Evolutionary conservation across 257 asterid genomes (phyloP).

Genomic region (Solanum pennellii): DNA sequence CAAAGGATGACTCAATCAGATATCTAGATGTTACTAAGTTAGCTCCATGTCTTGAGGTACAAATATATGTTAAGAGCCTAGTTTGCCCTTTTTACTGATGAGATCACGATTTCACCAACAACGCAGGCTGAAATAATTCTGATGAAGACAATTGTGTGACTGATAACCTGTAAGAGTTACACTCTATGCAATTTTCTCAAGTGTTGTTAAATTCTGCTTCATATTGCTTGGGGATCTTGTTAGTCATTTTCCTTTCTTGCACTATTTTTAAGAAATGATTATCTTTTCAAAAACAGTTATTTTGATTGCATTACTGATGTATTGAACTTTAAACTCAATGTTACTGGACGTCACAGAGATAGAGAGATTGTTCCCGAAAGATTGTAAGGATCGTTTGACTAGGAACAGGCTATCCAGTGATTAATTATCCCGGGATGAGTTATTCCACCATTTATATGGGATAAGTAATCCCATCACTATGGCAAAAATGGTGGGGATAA

Average conservation of each 20-base stretch:
- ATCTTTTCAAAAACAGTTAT: not conserved
- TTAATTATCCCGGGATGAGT: not conserved
- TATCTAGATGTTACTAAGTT: not conserved
- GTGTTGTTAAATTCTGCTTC: not conserved
- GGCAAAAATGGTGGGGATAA: not conserved
- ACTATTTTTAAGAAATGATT: not conserved
- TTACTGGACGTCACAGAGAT: rapidly evolving
- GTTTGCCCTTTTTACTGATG: not conserved
- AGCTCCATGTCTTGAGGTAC: not conserved
- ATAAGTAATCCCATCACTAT: not conserved
- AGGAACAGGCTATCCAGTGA: not conserved
- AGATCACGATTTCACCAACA: not conserved
- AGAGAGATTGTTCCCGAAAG: not conserved
- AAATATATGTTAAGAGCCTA: not conserved
- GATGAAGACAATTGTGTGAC: not conserved
- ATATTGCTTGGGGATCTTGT: not conserved
- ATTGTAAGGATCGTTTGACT: not conserved
- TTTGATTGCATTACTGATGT: not conserved
- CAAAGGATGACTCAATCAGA: not conserved
- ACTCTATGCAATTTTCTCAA: not conserved
- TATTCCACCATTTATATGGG: not conserved
- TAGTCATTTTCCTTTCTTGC: not conserved
- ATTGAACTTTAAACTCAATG: not conserved
- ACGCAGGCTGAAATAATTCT: not conserved
- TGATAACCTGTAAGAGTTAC: not conserved